Evolutionary conservation across 164 flowering plant species (phyloP), one percentile per base, ranked within the genome.

Genomic region (Hamamelis virginiana): DNA sequence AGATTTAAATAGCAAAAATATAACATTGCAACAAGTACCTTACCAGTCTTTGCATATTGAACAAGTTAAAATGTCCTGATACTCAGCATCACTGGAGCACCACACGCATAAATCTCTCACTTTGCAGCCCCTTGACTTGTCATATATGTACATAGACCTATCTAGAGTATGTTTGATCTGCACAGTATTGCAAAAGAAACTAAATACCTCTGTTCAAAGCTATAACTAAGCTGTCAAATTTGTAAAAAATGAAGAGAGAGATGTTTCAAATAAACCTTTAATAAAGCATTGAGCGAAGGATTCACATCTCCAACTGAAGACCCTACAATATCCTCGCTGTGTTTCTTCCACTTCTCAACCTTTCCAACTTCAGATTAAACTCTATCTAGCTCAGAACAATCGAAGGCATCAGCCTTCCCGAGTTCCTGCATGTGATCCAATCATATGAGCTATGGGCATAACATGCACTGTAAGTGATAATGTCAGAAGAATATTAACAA

Each of bases 11-110:
- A 47, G 51, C 25, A 69, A 46, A 23, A 69, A 12, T 13, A 9
- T 14, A 28, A 69, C 58, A 69, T 8, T 57, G 59, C 53, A 45
- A 48, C 1, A 50, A 71, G 51, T 64, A 80, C 62, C 80, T 80
- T 85, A 90, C 98, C 93, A 69, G 72, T 87, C 88, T 12, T 80
- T 75, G 77, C 98, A 94, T 52, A 65, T 69, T 50, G 79, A 73
- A 73, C 96, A 91, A 27, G 81, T 75, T 18, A 84, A 47, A 23
- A 77, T 51, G 19, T 79, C 80, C 67, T 77, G 80, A 69, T 79
- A 73, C 72, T 76, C 81, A 71, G 38, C 56, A 62, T 66, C 76
- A 71, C 44, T 65, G 21, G 71, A 73, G 79, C 88, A 85, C 77
- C 77, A 83, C 28, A 76, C 25, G 72, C 85, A 85, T 26, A 70